A percentile compares a stretch with the other conserved stretches of the same genome.
Evolutionary conservation across 331 rosid genomes (phyloP).

Genomic region (Dryas integrifolia): DNA sequence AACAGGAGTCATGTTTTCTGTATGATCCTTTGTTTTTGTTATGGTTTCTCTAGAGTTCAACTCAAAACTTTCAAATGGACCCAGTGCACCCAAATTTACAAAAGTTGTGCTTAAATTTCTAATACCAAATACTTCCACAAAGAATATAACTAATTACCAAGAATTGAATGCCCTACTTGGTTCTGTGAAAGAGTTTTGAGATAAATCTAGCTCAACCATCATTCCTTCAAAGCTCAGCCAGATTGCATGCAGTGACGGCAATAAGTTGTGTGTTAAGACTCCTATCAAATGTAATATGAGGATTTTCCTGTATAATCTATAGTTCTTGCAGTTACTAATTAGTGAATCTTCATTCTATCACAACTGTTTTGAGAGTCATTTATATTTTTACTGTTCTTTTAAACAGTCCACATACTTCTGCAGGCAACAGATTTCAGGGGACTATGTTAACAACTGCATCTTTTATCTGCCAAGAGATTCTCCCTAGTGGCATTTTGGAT

Average conservation of each 20-base stretch:
- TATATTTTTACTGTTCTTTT: neutral
- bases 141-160: too few relatives aligned
- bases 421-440: conserved; percentile 58
- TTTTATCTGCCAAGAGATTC: conserved; percentile 62
- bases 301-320: neutral
- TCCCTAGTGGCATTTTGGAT: conserved; percentile 42
- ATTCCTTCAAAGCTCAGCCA: neutral
- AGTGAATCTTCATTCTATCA: neutral
- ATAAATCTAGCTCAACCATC: too few relatives aligned
- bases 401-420: conserved; percentile 21
- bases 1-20: neutral
- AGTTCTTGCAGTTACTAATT: neutral
- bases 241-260: neutral
- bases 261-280: neutral
- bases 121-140: too few relatives aligned
- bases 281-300: neutral
- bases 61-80: too few relatives aligned
- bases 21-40: neutral
- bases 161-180: too few relatives aligned
- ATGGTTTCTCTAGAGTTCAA: neutral
- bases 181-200: too few relatives aligned
- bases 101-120: too few relatives aligned
- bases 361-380: neutral
- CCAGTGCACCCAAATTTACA: too few relatives aligned
- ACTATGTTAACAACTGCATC: conserved; percentile 44